Evolutionary conservation across 805 yeast species (phyloP).

Genomic region (Barnettozyma vustinii): DNA sequence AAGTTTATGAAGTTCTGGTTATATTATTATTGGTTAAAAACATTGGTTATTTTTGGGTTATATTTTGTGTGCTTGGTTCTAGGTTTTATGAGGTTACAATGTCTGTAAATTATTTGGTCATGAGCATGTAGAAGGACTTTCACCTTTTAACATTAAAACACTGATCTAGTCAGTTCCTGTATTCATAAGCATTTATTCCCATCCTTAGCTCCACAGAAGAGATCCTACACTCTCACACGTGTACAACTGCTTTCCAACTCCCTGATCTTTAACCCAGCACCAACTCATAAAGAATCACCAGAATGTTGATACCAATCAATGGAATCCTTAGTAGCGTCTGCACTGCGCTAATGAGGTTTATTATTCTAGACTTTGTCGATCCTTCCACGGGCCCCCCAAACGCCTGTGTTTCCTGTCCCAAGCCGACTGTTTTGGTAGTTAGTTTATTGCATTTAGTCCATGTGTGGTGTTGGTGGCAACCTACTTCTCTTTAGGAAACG

Average conservation of each 20-base stretch:
- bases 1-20: neutral
- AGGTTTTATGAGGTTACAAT: neutral
- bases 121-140: neutral
- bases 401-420: conserved; percentile 34
- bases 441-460: neutral
- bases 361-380: conserved; percentile 51
- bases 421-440: conserved; percentile 33
- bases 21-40: neutral
- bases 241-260: neutral
- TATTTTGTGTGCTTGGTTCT: neutral
- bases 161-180: neutral
- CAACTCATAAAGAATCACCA: conserved; percentile 67
- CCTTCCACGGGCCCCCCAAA: conserved; percentile 41
- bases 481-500: conserved; percentile 63
- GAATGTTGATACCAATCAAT: conserved; percentile 57
- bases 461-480: conserved; percentile 14
- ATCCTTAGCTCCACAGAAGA: too few relatives aligned
- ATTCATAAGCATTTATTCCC: neutral
- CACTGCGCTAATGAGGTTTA: conserved; percentile 65
- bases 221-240: too few relatives aligned
- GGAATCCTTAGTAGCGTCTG: conserved; percentile 76
- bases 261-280: conserved; percentile 45
- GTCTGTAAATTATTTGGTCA: neutral
- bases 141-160: neutral
- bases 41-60: neutral